phyloP scores from a whole-genome alignment of 495 filamentous ascomycete species.

The Amorphotheca resinae region DNA sequence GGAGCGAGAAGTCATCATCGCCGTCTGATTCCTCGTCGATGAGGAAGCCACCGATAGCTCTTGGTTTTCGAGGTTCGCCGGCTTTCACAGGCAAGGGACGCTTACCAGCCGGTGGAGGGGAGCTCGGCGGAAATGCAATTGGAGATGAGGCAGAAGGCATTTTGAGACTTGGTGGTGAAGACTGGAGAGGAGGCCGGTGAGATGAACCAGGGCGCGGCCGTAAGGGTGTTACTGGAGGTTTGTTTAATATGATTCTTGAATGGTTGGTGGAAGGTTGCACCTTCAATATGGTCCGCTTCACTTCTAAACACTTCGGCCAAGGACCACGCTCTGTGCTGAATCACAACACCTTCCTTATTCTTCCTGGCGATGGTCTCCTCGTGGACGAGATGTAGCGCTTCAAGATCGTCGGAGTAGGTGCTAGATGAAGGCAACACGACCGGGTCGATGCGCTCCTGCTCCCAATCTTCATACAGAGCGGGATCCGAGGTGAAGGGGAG shows the following conservation, averaged over 20 bases:
- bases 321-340: constrained; percentile 50
- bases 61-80: constrained; percentile 24
- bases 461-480: constrained; percentile 8
- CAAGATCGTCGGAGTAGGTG: constrained; percentile 44
- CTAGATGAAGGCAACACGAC: constrained; percentile 2
- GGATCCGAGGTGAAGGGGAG: constrained; percentile 13
- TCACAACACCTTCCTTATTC: constrained; percentile 39
- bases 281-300: constrained; percentile 27
- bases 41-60: constrained; percentile 35
- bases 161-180: constrained; percentile 21
- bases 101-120: constrained; percentile 35
- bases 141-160: constrained; percentile 57
- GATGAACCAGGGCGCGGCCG: constrained; percentile 6
- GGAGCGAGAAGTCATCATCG: constrained; percentile 19
- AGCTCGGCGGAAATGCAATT: constrained; percentile 40
- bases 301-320: constrained; percentile 48
- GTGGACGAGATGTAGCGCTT: constrained; percentile 40
- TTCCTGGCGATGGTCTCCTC: constrained; percentile 37
- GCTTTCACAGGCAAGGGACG: constrained; percentile 29
- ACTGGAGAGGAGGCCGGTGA: constrained; percentile 17
- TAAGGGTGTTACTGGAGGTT: constrained; percentile 20
- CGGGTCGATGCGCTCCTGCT: constrained; percentile 1
- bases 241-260: too few relatives aligned
- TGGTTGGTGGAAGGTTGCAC: too few relatives aligned
- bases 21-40: constrained; percentile 28